Conservation (phyloP, 2,329 filamentous ascomycete genomes). For the Fusarium sarcochroum region DNA sequence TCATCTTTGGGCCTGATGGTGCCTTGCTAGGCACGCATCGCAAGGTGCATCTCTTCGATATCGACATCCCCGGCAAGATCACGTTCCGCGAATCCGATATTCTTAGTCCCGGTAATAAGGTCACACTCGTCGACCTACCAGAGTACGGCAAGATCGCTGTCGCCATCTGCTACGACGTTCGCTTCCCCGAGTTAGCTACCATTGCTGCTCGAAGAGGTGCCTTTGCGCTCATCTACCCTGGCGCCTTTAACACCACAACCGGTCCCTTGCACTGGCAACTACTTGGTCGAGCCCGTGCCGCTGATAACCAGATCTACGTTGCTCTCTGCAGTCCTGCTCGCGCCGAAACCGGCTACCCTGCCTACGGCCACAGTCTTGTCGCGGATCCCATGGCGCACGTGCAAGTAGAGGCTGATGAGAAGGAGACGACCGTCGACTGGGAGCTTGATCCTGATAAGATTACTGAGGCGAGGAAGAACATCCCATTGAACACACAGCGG, state of each 20-base stretch:
- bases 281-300: slow-evolving; percentile 83
- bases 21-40: slow-evolving; percentile 88
- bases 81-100: slow-evolving; percentile 92
- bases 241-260: slow-evolving; percentile 97
- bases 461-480: slow-evolving; percentile 81
- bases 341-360: slow-evolving; percentile 83
- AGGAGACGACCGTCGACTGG: slow-evolving; percentile 81
- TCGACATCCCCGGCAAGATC: slow-evolving; percentile 96
- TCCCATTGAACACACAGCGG: slow-evolving; percentile 87
- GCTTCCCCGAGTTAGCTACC: slow-evolving; percentile 93
- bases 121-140: slow-evolving; percentile 88
- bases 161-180: slow-evolving; percentile 97
- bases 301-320: slow-evolving; percentile 96
- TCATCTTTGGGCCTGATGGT: slow-evolving; percentile 85
- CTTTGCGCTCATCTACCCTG: slow-evolving; percentile 92
- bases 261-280: slow-evolving; percentile 93
- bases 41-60: slow-evolving; percentile 97
- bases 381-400: slow-evolving; percentile 89
- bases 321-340: slow-evolving; percentile 92
- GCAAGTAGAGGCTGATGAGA: slow-evolving; percentile 82
- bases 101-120: slow-evolving; percentile 84
- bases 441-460: slow-evolving; percentile 79
- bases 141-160: slow-evolving; percentile 90
- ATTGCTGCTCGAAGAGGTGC: slow-evolving; percentile 88
- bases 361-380: slow-evolving; percentile 92